Evolutionary conservation across 1,139 yeast species (phyloP), one percentile per base, ranked within the genome.

Genomic region (Blastobotrys petasosporus): DNA sequence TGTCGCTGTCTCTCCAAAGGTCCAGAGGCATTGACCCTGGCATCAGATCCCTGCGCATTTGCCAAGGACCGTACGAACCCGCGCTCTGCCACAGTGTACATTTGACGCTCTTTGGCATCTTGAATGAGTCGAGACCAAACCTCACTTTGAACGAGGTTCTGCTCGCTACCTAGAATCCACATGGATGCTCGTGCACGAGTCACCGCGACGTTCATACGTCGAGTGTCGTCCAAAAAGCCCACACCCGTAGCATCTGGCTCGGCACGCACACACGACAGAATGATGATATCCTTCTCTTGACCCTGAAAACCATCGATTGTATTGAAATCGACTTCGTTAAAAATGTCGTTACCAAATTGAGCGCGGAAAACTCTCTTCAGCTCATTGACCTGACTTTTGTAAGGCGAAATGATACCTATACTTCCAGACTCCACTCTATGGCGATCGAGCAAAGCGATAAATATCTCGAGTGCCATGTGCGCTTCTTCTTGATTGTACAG

Each of bases 221-320:
- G 76, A 36, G 82, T 74, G 66, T 90, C 97, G 51, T 85, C 82
- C 64, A 90, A 76, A 65, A 90, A 90, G 25, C 97, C 97, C 52
- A 90, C 92, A 46, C 86, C 78, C 4, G 66, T 61, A 11, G 57
- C 52, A 8, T 62, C 64, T 12, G 75, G 78, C 60, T 79, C 80
- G 2, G 96, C 95, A 60, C 98, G 76, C 6, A 94, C 98, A 77
- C 97, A 90, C 0, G 97, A 88, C 73, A 92, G 81, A 39, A 92
- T 79, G 52, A 92, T 86, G 45, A 94, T 80, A 55, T 92, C 97
- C 63, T 90, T 92, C 62, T 92, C 98, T 64, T 92, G 97, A 56
- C 98, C 98, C 70, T 92, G 98, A 62, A 88, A 92, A 1, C 98
- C 98, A 71, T 92, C 98, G 48, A 92, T 92, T 0, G 99, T 88